Conservation (phyloP, 2,329 filamentous ascomycete species). For the Botrytis sinoallii region DNA sequence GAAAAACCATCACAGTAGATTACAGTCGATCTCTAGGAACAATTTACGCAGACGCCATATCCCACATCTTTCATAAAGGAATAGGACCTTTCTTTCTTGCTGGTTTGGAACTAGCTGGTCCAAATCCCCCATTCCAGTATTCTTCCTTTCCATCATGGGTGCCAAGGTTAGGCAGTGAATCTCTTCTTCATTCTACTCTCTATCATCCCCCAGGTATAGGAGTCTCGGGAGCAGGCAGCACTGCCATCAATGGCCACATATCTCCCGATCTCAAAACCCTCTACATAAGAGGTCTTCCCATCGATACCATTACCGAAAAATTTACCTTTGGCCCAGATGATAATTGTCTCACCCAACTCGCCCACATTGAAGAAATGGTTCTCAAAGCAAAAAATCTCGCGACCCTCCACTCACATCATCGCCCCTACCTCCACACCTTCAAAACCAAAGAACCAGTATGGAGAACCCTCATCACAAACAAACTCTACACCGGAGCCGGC, state of each 20-base stretch:
- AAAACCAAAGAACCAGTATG: neutral
- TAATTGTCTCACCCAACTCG: neutral
- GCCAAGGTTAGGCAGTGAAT: neutral
- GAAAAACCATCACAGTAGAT: neutral
- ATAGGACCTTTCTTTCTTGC: neutral
- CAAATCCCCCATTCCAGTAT: neutral
- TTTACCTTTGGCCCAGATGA: neutral
- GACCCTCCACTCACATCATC: neutral
- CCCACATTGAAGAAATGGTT: neutral
- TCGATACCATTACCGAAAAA: neutral
- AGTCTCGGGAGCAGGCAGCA: neutral
- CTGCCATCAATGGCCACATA: neutral
- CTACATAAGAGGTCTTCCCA: neutral
- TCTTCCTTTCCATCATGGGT: neutral
- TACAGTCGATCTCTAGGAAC: neutral
- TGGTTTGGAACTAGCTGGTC: neutral
- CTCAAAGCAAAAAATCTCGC: neutral
- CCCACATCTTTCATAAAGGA: neutral
- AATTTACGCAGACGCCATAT: neutral
- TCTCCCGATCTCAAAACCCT: neutral
- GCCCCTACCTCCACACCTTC: neutral
- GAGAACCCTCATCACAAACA: neutral
- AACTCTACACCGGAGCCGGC: neutral
- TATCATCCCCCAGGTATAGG: neutral
- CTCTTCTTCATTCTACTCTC: neutral